These are phyloP conservation scores for Viscum album DNA, from an alignment of 177 flowering plant species.

Conservation along the genomic window DNA sequence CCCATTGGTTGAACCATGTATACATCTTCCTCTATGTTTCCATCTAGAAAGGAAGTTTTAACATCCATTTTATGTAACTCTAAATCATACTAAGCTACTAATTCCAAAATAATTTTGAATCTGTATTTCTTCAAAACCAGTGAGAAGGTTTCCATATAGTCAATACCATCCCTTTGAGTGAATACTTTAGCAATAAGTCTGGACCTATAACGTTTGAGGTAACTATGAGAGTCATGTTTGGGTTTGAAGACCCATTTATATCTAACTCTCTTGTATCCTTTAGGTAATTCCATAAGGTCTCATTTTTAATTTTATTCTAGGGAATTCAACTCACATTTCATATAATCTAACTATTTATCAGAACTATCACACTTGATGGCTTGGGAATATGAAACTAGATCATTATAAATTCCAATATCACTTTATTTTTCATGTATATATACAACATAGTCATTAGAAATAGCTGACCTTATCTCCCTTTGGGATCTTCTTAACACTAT, in stretches of 20 bases:
- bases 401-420: neutral
- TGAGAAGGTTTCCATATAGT: slow-evolving; percentile 11
- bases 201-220: neutral
- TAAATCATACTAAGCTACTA: slow-evolving; percentile 4
- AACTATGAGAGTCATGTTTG: too few species aligned
- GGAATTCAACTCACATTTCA: neutral
- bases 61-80: neutral
- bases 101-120: slow-evolving; percentile 5
- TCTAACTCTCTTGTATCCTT: too few species aligned
- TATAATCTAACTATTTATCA: neutral
- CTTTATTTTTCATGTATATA: neutral
- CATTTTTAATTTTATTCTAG: neutral
- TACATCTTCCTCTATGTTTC: neutral
- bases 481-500: neutral
- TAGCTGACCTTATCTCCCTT: neutral
- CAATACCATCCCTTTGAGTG: too few species aligned
- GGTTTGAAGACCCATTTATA: neutral
- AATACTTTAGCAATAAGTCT: neutral
- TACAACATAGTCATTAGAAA: slow-evolving; percentile 2
- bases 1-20: slow-evolving; percentile 8
- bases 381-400: too few species aligned
- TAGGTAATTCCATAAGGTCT: too few species aligned
- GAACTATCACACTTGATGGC: too few species aligned
- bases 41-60: neutral
- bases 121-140: slow-evolving; percentile 7